Evolutionary conservation across 345 rosid genomes (phyloP).

Genomic region (Citrus unshiu): DNA sequence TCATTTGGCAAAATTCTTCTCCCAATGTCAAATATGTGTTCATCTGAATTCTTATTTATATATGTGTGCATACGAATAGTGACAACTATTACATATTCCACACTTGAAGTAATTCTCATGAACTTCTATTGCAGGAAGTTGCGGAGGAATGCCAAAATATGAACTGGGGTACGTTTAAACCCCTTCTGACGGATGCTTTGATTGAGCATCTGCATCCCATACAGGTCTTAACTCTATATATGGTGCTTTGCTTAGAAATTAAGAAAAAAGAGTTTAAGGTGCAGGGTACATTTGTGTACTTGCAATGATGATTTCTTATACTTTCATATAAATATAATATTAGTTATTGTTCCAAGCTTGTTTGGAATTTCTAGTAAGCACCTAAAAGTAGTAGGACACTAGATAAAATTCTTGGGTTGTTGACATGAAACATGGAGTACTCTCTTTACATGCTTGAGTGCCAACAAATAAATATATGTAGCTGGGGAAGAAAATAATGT

Average conservation of each 20-base stretch:
- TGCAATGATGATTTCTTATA: not conserved
- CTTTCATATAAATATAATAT: no score
- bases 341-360: conserved; percentile 3
- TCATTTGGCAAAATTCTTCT: not conserved
- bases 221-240: conserved; percentile 45
- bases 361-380: not conserved
- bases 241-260: not conserved
- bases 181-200: conserved; percentile 65
- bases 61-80: not conserved
- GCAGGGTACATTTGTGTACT: not conserved
- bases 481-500: not conserved
- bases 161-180: conserved; percentile 83
- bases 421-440: not conserved
- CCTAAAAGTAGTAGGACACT: not conserved
- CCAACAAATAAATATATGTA: not conserved
- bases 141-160: conserved; percentile 65
- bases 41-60: not conserved
- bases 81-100: not conserved
- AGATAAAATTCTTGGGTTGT: not conserved
- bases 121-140: conserved; percentile 57
- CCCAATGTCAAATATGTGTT: not conserved
- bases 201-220: conserved; percentile 85
- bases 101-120: not conserved
- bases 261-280: not conserved
- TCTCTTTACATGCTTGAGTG: not conserved